Base-by-base conservation (phyloP, 139 green algal species). In the Nannochloris sp. region DNA sequence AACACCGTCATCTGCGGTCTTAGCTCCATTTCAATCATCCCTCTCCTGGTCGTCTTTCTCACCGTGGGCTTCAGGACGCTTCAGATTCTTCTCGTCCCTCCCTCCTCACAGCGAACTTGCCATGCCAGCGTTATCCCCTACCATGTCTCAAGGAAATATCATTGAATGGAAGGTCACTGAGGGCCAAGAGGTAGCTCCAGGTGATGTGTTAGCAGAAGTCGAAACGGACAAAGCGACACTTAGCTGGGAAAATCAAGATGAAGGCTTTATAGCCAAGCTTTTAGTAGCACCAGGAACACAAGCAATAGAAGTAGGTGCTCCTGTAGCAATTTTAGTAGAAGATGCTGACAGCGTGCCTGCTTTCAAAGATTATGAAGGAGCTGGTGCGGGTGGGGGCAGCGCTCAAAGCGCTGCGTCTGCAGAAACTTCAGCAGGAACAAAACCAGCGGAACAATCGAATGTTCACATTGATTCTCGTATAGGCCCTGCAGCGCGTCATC, bases 151-250 rank as follows among this genome's bases (percentile, higher is more conserved):
- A 56, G 90, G 90, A 51, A 92, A 88, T 76, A 33, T 83, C 9
- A 58, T 71, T 19, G 51, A 57, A 9, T 83, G 77, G 75, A 63
- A 74, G 32, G 79, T 93, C 6, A 88, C 74, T 19, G 81, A 82
- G 35, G 89, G 89, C 2, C 79, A 90, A 54, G 70, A 76, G 46
- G 68, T 97, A 1, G 63, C 64, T 19, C 60, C 87, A 4, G 91
- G 92, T 2, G 80, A 90, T 46, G 71, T 96, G 13, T 75, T 97
- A 25, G 86, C 83, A 6, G 90, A 97, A 12, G 81, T 97, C 0
- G 92, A 98, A 68, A 98, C 92, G 5, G 92, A 97, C 76, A 97
- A 97, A 71, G 90, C 90, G 1, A 90, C 81, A 1, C 36, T 80
- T 7, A 68, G 72, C 33, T 85, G 76, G 78, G 84, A 90, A 45